phyloP scores from a whole-genome alignment of 2,329 filamentous ascomycete genomes.

The Talaromyces sp. region DNA sequence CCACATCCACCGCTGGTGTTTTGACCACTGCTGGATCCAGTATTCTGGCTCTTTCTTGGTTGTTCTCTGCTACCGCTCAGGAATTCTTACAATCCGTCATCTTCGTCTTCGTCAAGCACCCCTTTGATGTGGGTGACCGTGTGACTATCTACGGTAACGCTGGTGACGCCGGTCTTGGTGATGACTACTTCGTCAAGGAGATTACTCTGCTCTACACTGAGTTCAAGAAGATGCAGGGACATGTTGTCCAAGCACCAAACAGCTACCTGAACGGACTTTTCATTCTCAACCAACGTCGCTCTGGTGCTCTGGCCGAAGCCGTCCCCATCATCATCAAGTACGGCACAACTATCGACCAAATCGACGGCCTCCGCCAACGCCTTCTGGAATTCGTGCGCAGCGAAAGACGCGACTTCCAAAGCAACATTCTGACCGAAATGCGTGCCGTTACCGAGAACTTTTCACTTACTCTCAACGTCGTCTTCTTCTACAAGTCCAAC shows the following conservation, averaged over 20 bases:
- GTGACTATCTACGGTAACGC: conserved; percentile 91
- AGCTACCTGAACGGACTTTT: conserved; percentile 90
- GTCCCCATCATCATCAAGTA: conserved; percentile 84
- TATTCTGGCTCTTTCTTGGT: conserved; percentile 87
- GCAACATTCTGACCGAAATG: conserved; percentile 84
- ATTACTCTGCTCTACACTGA: conserved; percentile 92
- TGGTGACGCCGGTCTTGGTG: conserved; percentile 73
- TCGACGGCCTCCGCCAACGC: conserved; percentile 76
- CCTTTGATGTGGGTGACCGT: conserved; percentile 93
- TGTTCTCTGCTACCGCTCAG: conserved; percentile 88
- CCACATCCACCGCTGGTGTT: conserved; percentile 84
- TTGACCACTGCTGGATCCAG: conserved; percentile 87
- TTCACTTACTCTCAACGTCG: conserved; percentile 83
- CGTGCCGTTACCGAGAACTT: conserved; percentile 79
- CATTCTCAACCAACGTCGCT: conserved; percentile 91
- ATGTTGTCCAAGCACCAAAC: conserved; percentile 94
- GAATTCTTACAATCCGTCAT: conserved; percentile 93
- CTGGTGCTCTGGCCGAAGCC: conserved; percentile 83
- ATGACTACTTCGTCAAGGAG: conserved; percentile 96
- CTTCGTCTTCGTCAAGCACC: conserved; percentile 96
- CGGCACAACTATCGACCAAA: conserved; percentile 79
- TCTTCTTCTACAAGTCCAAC: conserved; percentile 97
- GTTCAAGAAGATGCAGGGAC: conserved; percentile 98
- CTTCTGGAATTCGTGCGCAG: conserved; percentile 80
- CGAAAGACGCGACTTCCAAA: conserved; percentile 88